Evolutionary conservation across 192 early-diverging fungal genomes (phyloP).

Genomic region (Nowakowskiella sp.): DNA sequence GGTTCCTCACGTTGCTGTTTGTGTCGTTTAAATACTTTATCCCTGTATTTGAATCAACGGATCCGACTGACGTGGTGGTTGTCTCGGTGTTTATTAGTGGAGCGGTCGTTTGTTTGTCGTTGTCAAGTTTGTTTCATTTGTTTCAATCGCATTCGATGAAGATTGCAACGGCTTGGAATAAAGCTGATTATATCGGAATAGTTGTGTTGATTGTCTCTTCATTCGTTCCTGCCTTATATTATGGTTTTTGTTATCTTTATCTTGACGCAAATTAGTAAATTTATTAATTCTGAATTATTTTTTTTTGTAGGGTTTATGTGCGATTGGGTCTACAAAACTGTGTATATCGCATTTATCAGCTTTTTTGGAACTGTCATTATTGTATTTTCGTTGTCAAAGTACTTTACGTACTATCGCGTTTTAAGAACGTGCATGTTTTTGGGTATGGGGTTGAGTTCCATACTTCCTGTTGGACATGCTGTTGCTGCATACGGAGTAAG

Average conservation of each 20-base stretch:
- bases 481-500: slow-evolving; percentile 59
- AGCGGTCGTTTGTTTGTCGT: slow-evolving; percentile 67
- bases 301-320: slow-evolving; percentile 52
- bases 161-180: slow-evolving; percentile 69
- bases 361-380: slow-evolving; percentile 10
- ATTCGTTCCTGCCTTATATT: slow-evolving; percentile 36
- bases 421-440: slow-evolving; percentile 72
- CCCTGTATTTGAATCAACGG: slow-evolving; percentile 33
- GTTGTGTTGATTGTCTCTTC: slow-evolving; percentile 65
- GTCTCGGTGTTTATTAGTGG: slow-evolving; percentile 69
- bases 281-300: slow-evolving; percentile 4
- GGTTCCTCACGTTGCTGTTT: slow-evolving; percentile 47
- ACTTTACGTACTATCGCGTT: slow-evolving; percentile 68
- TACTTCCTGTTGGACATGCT: slow-evolving; percentile 67
- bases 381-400: slow-evolving; percentile 47
- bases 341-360: slow-evolving; percentile 51
- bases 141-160: slow-evolving; percentile 73
- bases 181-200: slow-evolving; percentile 90
- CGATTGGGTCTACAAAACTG: slow-evolving; percentile 35
- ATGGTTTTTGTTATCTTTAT: slow-evolving; percentile 14
- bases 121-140: slow-evolving; percentile 73
- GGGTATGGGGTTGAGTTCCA: slow-evolving; percentile 64
- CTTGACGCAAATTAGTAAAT: background rate
- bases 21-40: slow-evolving; percentile 12
- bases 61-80: slow-evolving; percentile 55